phyloP scores from a whole-genome alignment of 345 rosid genomes.

The Conringia planisiliqua region DNA sequence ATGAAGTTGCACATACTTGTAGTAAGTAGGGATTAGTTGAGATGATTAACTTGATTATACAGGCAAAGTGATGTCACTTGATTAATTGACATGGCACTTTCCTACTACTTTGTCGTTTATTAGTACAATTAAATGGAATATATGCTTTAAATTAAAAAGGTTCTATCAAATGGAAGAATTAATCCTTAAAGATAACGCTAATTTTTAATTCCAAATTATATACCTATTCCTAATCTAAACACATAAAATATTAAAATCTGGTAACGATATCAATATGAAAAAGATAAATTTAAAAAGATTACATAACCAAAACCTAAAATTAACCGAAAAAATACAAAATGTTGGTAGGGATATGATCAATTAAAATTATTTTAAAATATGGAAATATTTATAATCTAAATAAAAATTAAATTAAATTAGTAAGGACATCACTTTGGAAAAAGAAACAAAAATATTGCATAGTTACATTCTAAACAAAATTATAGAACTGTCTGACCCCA shows the following conservation, averaged over 20 bases:
- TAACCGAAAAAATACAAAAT: not conserved
- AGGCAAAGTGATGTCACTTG: constrained; percentile 14
- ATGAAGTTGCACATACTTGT: constrained; percentile 20
- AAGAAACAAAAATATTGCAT: not conserved
- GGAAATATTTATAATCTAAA: not conserved
- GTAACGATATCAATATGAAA: not conserved
- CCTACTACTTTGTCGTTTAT: constrained; percentile 11
- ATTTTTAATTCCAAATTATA: not conserved
- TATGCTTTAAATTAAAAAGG: not conserved
- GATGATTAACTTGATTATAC: constrained; percentile 14
- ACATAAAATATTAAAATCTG: not conserved
- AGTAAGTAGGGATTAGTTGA: constrained; percentile 30
- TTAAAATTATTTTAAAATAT: not conserved
- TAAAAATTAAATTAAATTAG: not conserved
- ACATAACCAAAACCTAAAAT: not conserved
- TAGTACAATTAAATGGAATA: not conserved
- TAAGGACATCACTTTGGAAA: not conserved
- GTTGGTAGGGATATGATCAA: not conserved
- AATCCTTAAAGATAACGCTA: not conserved
- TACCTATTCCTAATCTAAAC: not conserved
- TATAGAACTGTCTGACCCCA: too few relatives aligned
- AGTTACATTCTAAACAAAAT: not conserved
- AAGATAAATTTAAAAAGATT: not conserved
- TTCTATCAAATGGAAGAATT: not conserved
- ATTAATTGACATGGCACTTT: constrained; percentile 6